Conservation (phyloP, 2,329 filamentous ascomycete species). For the Aureobasidium sp. region DNA sequence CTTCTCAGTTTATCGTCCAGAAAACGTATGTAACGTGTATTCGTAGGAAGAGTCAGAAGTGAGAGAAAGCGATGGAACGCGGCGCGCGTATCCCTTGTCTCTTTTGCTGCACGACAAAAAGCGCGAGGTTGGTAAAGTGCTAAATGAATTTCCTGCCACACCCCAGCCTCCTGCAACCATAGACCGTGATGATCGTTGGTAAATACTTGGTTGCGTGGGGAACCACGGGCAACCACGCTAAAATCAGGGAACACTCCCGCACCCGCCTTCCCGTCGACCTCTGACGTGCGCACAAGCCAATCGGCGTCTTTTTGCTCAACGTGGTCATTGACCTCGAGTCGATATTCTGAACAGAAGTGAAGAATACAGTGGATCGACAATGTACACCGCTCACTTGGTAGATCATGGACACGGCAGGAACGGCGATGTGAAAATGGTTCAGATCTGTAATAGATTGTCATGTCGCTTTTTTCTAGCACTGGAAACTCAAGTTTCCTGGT, state of each 20-base stretch:
- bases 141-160: constrained; percentile 11
- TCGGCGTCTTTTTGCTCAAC: neutral
- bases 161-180: neutral
- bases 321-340: neutral
- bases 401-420: too few relatives aligned
- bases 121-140: constrained; percentile 6
- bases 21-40: constrained; percentile 7
- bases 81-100: constrained; percentile 4
- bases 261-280: neutral
- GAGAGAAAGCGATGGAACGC: neutral
- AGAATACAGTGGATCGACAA: neutral
- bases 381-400: too few relatives aligned
- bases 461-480: constrained; percentile 8
- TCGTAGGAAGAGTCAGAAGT: neutral
- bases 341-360: neutral
- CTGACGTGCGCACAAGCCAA: constrained; percentile 12
- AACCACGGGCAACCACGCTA: neutral
- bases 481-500: constrained; percentile 6
- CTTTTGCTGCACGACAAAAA: constrained; percentile 3
- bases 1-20: neutral
- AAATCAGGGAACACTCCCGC: constrained; percentile 4
- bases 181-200: constrained; percentile 10
- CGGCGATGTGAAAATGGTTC: neutral
- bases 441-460: constrained; percentile 10
- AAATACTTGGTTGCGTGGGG: constrained; percentile 10